phyloP scores from a whole-genome alignment of 768 basidiomycete species.

The Rhodotorula taiwanensis region DNA sequence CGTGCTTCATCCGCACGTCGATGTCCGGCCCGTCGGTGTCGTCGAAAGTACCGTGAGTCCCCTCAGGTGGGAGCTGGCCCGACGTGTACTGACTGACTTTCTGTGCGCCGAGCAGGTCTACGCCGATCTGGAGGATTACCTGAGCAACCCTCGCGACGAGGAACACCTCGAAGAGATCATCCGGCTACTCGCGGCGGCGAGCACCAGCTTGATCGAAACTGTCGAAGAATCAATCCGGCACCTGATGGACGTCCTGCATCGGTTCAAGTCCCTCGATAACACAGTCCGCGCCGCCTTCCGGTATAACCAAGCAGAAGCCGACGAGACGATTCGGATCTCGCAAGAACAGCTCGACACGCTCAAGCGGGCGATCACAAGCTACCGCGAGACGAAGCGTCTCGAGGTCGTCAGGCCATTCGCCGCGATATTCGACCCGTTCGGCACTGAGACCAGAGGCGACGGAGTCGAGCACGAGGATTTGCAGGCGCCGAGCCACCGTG shows the following conservation, averaged over 20 bases:
- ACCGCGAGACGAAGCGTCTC: constrained; percentile 21
- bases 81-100: not conserved
- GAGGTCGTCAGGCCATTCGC: constrained; percentile 30
- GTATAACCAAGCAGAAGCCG: constrained; percentile 5
- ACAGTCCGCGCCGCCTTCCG: constrained; percentile 3
- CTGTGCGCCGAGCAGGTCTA: not conserved
- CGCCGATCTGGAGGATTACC: constrained; percentile 30
- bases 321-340: not conserved
- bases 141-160: constrained; percentile 31
- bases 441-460: not conserved
- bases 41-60: constrained; percentile 14
- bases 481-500: constrained; percentile 23
- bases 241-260: constrained; percentile 26
- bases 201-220: constrained; percentile 3
- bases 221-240: constrained; percentile 9
- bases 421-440: constrained; percentile 30
- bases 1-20: constrained; percentile 30
- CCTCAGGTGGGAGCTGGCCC: not conserved
- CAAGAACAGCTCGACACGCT: constrained; percentile 8
- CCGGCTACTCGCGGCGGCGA: constrained; percentile 11
- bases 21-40: constrained; percentile 28
- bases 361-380: not conserved
- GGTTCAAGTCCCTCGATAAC: constrained; percentile 24
- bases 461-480: not conserved
- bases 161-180: constrained; percentile 34